Base-by-base conservation (phyloP, 768 basidiomycete genomes). In the Trametes elegans region DNA sequence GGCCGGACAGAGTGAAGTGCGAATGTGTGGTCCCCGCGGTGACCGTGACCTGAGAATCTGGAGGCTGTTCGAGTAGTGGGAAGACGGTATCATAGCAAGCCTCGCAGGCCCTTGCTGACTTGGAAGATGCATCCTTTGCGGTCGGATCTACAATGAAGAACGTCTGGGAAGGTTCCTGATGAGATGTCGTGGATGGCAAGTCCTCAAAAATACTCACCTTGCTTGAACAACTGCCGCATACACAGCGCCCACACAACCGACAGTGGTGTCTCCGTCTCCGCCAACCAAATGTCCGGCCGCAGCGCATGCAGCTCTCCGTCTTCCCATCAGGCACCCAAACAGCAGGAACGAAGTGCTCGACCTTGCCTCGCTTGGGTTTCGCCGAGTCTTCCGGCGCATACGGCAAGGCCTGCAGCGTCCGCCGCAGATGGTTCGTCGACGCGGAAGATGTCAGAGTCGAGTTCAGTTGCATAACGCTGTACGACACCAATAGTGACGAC, bases 261-360 rank as follows among this genome's bases (percentile, higher is more conserved):
- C 92, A 95, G 65, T 95, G 92, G 66, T 95, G 92, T 54, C 91
- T 75, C 61, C 92, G 73, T 61, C 90, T 76, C 64, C 85, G 70
- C 83, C 89, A 88, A 7, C 88, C 86, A 69, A 94, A 95, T 40
- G 78, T 66, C 36, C 80, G 73, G 5, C 83, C 83, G 64, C 94
- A 97, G 9, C 88, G 77, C 92, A 93, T 93, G 66, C 94, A 97
- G 19, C 78, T 76, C 49, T 81, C 80, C n/a, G 90, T 86, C 68
- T 81, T 89, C 55, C 83, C 80, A 65, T 97, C 92, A 0, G 94
- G 92, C 27, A 95, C 85, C 94, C 94, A 97, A 23, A 96, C 81
- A 0, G 94, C 88, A 5, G 94, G 93, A 1, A 93, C 83, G 74
- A 93, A 96, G 68, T 89, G 83, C 40, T 89, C 88, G 49, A 88